Conservation (phyloP, 2,329 filamentous ascomycete genomes). For the Calycina herbarum region DNA sequence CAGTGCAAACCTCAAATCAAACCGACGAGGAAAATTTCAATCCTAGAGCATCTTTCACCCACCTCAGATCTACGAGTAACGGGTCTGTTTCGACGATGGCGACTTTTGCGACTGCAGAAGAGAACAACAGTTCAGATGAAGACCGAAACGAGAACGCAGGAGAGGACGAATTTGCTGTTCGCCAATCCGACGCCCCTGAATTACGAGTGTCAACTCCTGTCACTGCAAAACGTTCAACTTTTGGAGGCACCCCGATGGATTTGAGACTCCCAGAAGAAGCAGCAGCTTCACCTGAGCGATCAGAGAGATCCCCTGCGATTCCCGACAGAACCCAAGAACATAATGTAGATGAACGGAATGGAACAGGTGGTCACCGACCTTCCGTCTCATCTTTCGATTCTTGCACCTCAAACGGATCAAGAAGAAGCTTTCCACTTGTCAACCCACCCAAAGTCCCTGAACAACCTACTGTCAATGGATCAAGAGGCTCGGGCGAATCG, state of each 20-base stretch:
- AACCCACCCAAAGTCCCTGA: conserved; percentile 46
- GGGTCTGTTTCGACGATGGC: conserved; percentile 61
- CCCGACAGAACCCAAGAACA: not conserved
- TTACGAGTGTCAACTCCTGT: conserved; percentile 21
- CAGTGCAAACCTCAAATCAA: conserved; percentile 30
- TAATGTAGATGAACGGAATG: conserved; percentile 22
- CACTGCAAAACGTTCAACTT: conserved; percentile 32
- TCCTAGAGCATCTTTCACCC: conserved; percentile 28
- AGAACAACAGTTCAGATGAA: conserved; percentile 44
- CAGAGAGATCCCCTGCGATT: conserved; percentile 20
- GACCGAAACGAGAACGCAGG: conserved; percentile 31
- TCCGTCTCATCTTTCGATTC: conserved; percentile 55
- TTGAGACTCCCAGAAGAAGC: conserved; percentile 16
- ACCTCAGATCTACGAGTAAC: conserved; percentile 54
- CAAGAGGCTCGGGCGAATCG: conserved; percentile 20
- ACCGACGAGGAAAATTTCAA: conserved; percentile 22
- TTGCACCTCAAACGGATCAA: conserved; percentile 48
- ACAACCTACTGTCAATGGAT: conserved; percentile 15
- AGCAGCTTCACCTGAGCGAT: conserved; percentile 13
- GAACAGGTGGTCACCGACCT: conserved; percentile 47
- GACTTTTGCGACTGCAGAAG: conserved; percentile 63
- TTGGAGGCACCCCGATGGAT: conserved; percentile 24
- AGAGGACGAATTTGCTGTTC: conserved; percentile 43
- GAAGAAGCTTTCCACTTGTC: conserved; percentile 62
- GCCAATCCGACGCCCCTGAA: conserved; percentile 30